Conservation (phyloP, 495 filamentous ascomycete genomes). For the Trichoderma gamsii region DNA sequence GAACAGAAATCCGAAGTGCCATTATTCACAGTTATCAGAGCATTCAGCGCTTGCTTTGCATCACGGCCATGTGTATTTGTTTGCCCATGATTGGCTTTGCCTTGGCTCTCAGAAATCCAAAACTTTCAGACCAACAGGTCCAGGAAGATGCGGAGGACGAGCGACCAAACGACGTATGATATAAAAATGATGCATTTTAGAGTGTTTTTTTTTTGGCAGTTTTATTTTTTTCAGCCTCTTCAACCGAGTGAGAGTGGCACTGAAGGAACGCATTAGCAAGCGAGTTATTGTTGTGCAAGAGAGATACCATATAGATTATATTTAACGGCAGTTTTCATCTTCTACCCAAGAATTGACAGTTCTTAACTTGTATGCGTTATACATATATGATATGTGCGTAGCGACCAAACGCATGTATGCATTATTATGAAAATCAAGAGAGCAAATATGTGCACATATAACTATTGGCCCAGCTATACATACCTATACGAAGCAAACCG, state of each 20-base stretch:
- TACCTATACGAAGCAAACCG: too few relatives aligned
- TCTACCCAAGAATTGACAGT: neutral
- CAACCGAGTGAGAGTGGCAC: neutral
- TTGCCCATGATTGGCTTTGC: constrained; percentile 17
- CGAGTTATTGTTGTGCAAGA: neutral
- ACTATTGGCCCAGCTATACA: neutral
- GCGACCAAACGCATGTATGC: too few relatives aligned
- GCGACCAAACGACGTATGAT: constrained; percentile 2
- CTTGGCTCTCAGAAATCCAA: constrained; percentile 11
- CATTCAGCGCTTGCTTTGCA: constrained; percentile 14
- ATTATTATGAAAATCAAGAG: neutral
- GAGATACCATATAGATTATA: constrained; percentile 6
- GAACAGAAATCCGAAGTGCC: constrained; percentile 10
- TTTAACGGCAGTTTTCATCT: neutral
- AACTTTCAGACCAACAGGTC: constrained; percentile 13
- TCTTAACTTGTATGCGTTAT: neutral
- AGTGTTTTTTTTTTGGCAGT: neutral
- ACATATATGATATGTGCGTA: too few relatives aligned
- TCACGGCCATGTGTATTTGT: constrained; percentile 14
- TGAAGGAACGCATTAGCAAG: neutral
- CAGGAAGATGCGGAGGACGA: constrained; percentile 1
- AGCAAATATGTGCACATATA: neutral
- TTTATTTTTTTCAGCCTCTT: neutral
- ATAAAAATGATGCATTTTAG: neutral
- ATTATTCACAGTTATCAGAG: constrained; percentile 14